These are phyloP conservation scores for Aspergillus brasiliensis DNA, from an alignment of 2,329 filamentous ascomycete genomes.

Conservation along the genomic window DNA sequence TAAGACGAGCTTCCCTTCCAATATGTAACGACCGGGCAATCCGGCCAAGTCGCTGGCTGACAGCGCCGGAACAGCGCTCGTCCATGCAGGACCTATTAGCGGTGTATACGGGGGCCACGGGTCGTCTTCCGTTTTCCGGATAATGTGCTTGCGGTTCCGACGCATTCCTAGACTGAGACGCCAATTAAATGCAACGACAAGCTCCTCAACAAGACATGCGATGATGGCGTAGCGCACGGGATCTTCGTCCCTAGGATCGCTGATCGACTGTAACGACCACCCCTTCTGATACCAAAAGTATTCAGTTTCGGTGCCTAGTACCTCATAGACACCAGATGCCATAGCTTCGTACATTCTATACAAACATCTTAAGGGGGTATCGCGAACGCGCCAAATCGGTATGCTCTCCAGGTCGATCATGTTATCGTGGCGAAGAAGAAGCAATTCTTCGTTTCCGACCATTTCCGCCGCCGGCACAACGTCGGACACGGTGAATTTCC, in stretches of 20 bases:
- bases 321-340: background rate
- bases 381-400: slow-evolving; percentile 10
- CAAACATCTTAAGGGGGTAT: slow-evolving; percentile 6
- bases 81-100: slow-evolving; percentile 23
- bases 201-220: slow-evolving; percentile 10
- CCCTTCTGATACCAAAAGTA: slow-evolving; percentile 9
- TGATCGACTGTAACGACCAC: slow-evolving; percentile 5
- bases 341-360: slow-evolving; percentile 11
- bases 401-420: slow-evolving; percentile 21
- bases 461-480: slow-evolving; percentile 19
- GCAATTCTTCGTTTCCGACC: slow-evolving; percentile 16
- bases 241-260: slow-evolving; percentile 5
- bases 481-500: slow-evolving; percentile 27
- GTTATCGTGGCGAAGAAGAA: slow-evolving; percentile 11
- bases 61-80: slow-evolving; percentile 13
- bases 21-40: slow-evolving; percentile 15
- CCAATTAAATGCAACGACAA: slow-evolving; percentile 10
- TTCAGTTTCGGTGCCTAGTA: slow-evolving; percentile 6
- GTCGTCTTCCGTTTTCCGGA: slow-evolving; percentile 25
- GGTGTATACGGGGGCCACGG: slow-evolving; percentile 25
- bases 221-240: slow-evolving; percentile 10
- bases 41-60: slow-evolving; percentile 16
- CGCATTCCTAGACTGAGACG: slow-evolving; percentile 7
- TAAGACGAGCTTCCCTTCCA: slow-evolving; percentile 23
- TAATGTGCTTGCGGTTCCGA: slow-evolving; percentile 23